phyloP scores from a whole-genome alignment of 2,329 filamentous ascomycete genomes.

The Diaporthe sp. region DNA sequence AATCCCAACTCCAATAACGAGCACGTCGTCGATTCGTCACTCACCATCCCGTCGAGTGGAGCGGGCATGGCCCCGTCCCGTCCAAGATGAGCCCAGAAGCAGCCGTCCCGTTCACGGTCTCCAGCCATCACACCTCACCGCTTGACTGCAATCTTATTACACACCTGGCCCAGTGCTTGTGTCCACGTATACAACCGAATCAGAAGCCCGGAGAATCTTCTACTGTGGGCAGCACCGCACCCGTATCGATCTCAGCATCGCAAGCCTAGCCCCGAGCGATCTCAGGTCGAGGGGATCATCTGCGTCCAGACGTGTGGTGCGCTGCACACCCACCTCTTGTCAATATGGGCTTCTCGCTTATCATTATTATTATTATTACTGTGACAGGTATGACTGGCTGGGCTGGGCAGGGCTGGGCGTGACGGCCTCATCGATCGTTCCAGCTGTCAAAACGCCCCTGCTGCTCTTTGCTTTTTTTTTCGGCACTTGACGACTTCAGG shows the following conservation, averaged over 20 bases:
- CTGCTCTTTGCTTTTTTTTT: constrained; percentile 12
- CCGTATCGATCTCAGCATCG: constrained; percentile 1
- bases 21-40: constrained; percentile 30
- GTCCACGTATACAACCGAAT: constrained; percentile 2
- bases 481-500: constrained; percentile 25
- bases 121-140: constrained; percentile 29
- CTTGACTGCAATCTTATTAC: constrained; percentile 33
- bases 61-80: constrained; percentile 21
- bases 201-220: constrained; percentile 13
- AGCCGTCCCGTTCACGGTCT: neutral
- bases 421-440: constrained; percentile 17
- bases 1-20: constrained; percentile 30
- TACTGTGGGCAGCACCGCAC: neutral
- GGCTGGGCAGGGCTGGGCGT: constrained; percentile 18
- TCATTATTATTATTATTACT: neutral
- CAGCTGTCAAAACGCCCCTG: constrained; percentile 25
- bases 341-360: neutral
- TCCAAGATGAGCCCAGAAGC: constrained; percentile 31
- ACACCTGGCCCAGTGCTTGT: neutral
- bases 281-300: neutral
- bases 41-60: constrained; percentile 9
- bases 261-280: constrained; percentile 14
- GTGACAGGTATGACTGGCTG: constrained; percentile 12
- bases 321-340: neutral
- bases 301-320: neutral